These are phyloP conservation scores for Nicotiana paniculata DNA, from an alignment of 257 asterid species.

Conservation along the genomic window DNA sequence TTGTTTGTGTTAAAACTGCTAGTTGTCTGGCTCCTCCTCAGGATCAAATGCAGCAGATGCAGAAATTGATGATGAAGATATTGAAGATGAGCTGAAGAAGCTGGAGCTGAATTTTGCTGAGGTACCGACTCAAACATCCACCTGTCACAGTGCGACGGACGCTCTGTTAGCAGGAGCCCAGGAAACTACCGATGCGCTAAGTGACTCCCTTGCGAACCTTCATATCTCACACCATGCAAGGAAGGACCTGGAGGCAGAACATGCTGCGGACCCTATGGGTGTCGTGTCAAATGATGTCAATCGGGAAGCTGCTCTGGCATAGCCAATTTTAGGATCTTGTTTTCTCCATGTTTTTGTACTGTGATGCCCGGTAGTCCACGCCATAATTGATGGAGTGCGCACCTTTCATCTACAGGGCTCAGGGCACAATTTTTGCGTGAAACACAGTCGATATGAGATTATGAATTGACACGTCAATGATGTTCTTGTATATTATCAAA, in stretches of 20 bases:
- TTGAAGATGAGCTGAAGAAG: slow-evolving; percentile 57
- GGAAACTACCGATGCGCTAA: slow-evolving; percentile 38
- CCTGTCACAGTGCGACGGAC: not conserved
- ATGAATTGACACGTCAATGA: not conserved
- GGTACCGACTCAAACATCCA: slow-evolving; percentile 20
- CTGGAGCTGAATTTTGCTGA: slow-evolving; percentile 45
- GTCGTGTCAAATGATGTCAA: slow-evolving; percentile 11
- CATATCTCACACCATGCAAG: slow-evolving; percentile 27
- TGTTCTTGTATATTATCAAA: not conserved
- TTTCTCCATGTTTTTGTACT: not conserved
- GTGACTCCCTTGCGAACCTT: slow-evolving; percentile 47
- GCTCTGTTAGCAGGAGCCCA: slow-evolving; percentile 17
- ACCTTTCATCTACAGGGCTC: not conserved
- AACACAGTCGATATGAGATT: not conserved
- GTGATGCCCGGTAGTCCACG: not conserved
- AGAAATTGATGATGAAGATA: slow-evolving; percentile 52
- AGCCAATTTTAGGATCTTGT: not conserved
- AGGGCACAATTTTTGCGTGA: not conserved
- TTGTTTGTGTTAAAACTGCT: not conserved
- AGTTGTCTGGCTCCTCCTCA: slow-evolving; percentile 18
- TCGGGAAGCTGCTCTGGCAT: slow-evolving; percentile 38
- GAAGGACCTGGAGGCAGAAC: slow-evolving; percentile 12
- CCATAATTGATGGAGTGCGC: not conserved
- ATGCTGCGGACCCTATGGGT: slow-evolving; percentile 4
- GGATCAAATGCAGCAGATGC: slow-evolving; percentile 31